Evolutionary conservation across 2,329 filamentous ascomycete genomes (phyloP), one percentile per base, ranked within the genome.

Genomic region (Ophiostoma perfectum): DNA sequence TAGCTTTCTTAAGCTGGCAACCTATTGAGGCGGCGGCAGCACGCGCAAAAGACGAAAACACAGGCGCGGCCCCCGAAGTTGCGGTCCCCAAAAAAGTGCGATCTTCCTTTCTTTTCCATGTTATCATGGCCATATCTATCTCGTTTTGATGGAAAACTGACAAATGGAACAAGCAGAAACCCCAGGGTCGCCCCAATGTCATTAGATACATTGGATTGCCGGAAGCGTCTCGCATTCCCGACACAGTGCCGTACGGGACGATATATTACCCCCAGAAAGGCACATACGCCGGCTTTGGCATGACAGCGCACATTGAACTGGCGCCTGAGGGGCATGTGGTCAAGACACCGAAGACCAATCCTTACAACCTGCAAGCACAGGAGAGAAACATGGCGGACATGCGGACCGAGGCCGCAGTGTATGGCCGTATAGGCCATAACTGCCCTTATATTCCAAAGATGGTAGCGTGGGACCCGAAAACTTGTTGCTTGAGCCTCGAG

Each of bases 211-310:
- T 49, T n/a, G 45, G 5, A n/a, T 14, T 49, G 14, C 14, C 45
- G n/a, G 45, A n/a, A n/a, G 45, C n/a, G 9, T 55, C 27, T 55
- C n/a, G 27, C 8, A 55, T 55, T 9, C 49, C 49, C n/a, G n/a
- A 27, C 16, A 7, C 18, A 16, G 18, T 55, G 8, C 49, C 18
- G 9, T 27, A 55, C 18, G 49, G 49, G 3, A 55, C 49, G 6
- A 55, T 55, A 16, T 67, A 67, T 38, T 52, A 67, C 18, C 7
- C 65, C 16, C 39, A 36, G 16, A 67, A 67, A 45, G 66, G 66
- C 16, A 45, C 2, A 18, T 9, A 7, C 2, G 8, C 58, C 6
- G 66, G 60, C 38, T 45, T 67, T 3, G 66, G 66, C 8, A 9
- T 44, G 38, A 67, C 66, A 5, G 66, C 66, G 8, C 45, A 38